Evolutionary conservation across 2,329 filamentous ascomycete species (phyloP), one percentile per base, ranked within the genome.

Genomic region (Hypocrella siamensis): DNA sequence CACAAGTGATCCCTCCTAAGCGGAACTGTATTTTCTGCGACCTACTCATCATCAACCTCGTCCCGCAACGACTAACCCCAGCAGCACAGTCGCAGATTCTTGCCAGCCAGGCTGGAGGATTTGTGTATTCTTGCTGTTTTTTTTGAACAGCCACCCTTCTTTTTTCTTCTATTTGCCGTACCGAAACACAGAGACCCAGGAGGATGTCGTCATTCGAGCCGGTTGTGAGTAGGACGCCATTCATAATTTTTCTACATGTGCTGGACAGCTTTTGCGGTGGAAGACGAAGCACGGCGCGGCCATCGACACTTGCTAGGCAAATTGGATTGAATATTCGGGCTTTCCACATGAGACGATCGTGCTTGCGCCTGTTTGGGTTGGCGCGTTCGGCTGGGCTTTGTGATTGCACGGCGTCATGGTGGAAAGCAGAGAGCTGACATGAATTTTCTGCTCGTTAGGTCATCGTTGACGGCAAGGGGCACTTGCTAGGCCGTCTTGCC

Each of bases 391-490:
- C n/a, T n/a, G n/a, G n/a, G n/a, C n/a, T n/a, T n/a, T n/a, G n/a
- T n/a, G n/a, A n/a, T n/a, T n/a, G n/a, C n/a, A n/a, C n/a, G n/a
- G n/a, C n/a, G n/a, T n/a, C n/a, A n/a, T n/a, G n/a, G n/a, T n/a
- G n/a, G n/a, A 17, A 19, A 24, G 25, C 31, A 31, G 29, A 36
- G 40, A 35, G 31, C 31, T 14, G 25, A 24, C 21, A 24, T 4
- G 21, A 4, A 4, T 9, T 9, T 12, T n/a, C n/a, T n/a, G n/a
- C n/a, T n/a, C 38, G 42, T 8, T 26, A 93, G 85, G 79, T 94
- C 71, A 82, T 94, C 71, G 93, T 98, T 63, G 90, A 98, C 79
- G 90, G 86, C 83, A 98, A 98, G 79, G 90, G 90, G 69, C 90
- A 98, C 70, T 81, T 98, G 63, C 85, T 98, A 66, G 90, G 90